Base-by-base conservation (phyloP, 148 eudicot species). In the Persicaria tinctoria region DNA sequence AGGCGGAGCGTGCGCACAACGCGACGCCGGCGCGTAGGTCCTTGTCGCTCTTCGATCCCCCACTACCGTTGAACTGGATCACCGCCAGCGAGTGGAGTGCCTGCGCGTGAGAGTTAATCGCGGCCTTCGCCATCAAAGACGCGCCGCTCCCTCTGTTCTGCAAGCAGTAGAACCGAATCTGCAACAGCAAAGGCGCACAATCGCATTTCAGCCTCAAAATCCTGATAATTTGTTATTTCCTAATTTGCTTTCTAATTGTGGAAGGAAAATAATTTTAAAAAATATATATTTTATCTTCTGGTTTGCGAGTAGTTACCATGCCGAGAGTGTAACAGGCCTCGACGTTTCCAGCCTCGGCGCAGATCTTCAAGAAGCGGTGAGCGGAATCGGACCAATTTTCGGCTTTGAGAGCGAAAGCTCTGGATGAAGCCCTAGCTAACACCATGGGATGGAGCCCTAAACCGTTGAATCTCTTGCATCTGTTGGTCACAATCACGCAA, bases 371-470 rank as follows among this genome's bases (percentile, higher is more conserved):
- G 14, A 86, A 86, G 54, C 83, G 81, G 78, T 86, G 84, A 77
- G 84, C 76, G 3, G 62, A 49, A 47, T 86, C 82, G 9, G 74
- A 86, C 88, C 88, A 86, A 41, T 81, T 83, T 6, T 69, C 79
- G n/a, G 84, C 86, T 63, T 54, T 46, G 23, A 86, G 47, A 0
- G 80, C 64, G 8, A 86, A 75, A 68, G 78, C 74, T 76, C 82
- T 82, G 0, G 82, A 77, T 8, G 87, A 87, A 23, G 91, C 94
- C 77, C 81, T 87, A 0, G 95, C 79, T 77, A 92, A 78, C 38
- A 92, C 97, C 62, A 86, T 45, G 5, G 93, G 77, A 78, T 80
- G 74, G 3, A 84, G 79, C 8, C 85, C 95, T 77, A 92, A 82
- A 13, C 82, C 85, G 16, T 92, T 85, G 3, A 90, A 76, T 82